Evolutionary conservation across 164 flowering plant species (phyloP).

Genomic region (Vitis rupestris): DNA sequence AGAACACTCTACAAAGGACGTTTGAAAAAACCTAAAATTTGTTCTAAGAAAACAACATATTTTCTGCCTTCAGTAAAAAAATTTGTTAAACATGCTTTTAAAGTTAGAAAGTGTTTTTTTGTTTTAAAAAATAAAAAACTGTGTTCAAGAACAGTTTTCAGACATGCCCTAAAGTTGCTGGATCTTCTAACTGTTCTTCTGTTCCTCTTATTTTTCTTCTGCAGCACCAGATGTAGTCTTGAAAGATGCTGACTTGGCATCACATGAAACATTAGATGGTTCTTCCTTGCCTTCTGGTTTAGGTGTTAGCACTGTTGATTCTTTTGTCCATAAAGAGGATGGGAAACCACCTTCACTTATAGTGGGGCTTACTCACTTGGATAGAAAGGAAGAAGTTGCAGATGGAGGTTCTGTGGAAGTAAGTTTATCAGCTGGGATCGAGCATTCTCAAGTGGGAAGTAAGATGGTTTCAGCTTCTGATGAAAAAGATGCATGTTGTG

Average conservation of each 20-base stretch:
- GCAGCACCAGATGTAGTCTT: slow-evolving; percentile 7
- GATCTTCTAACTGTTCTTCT: neutral
- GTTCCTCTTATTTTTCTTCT: neutral
- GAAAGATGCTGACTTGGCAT: slow-evolving; percentile 9
- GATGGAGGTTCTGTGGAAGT: slow-evolving; percentile 7
- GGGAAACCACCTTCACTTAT: slow-evolving; percentile 5
- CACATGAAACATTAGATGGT: slow-evolving; percentile 11
- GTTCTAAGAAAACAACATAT: too few relatives aligned
- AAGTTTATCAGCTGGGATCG: slow-evolving; percentile 4
- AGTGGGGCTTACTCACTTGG: neutral
- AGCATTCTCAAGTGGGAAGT: slow-evolving; percentile 5
- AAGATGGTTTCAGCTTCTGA: slow-evolving; percentile 6
- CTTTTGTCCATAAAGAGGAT: slow-evolving; percentile 17
- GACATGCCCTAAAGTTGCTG: neutral
- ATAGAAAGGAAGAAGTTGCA: slow-evolving; percentile 10
- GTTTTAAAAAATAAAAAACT: too few relatives aligned
- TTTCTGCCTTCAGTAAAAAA: too few relatives aligned
- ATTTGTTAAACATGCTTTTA: too few relatives aligned
- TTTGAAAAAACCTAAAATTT: too few relatives aligned
- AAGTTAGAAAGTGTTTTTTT: too few relatives aligned
- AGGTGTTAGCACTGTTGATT: slow-evolving; percentile 9
- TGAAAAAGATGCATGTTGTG: slow-evolving; percentile 7
- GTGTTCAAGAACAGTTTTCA: too few relatives aligned
- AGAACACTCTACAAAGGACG: too few relatives aligned
- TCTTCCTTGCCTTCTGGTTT: slow-evolving; percentile 12